Evolutionary conservation across 2,329 filamentous ascomycete species (phyloP).

Genomic region (Exophiala spinifera): DNA sequence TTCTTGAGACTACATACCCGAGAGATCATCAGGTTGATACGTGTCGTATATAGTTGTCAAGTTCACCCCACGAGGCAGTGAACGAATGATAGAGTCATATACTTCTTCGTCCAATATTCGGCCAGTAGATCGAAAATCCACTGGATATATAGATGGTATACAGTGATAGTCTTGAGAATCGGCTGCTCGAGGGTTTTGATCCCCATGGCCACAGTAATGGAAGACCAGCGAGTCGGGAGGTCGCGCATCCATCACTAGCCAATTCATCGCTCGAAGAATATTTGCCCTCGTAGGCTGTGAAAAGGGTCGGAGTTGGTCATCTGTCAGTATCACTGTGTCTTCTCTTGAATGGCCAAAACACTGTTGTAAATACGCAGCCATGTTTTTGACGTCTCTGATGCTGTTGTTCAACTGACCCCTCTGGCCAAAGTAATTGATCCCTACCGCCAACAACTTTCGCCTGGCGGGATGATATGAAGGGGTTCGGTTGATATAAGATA

Average conservation of each 20-base stretch:
- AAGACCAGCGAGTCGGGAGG: conserved; percentile 96
- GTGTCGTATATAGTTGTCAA: conserved; percentile 64
- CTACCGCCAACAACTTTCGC: conserved; percentile 84
- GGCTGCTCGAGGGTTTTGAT: conserved; percentile 53
- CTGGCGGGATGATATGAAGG: conserved; percentile 73
- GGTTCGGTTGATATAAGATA: no score
- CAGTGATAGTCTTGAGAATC: conserved; percentile 75
- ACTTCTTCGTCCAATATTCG: conserved; percentile 78
- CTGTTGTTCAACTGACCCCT: conserved; percentile 85
- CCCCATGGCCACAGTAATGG: conserved; percentile 79
- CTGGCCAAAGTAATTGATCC: conserved; percentile 96
- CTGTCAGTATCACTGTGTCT: conserved; percentile 94
- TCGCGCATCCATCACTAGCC: conserved; percentile 88
- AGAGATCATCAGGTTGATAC: no score
- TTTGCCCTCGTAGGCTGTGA: conserved; percentile 95
- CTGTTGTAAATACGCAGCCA: conserved; percentile 84
- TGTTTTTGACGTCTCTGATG: conserved; percentile 96
- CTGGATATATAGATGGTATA: conserved; percentile 75
- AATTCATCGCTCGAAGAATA: conserved; percentile 93
- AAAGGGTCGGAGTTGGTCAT: conserved; percentile 96
- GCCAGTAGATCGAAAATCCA: conserved; percentile 65
- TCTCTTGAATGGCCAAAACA: conserved; percentile 90
- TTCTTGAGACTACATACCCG: no score
- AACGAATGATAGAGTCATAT: conserved; percentile 71
- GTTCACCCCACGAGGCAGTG: conserved; percentile 77